Percentiles rank a stretch among this genome's conserved stretches.
Evolutionary conservation across 2,329 filamentous ascomycete species (phyloP).

Genomic region (Calonectria multiphialidica): DNA sequence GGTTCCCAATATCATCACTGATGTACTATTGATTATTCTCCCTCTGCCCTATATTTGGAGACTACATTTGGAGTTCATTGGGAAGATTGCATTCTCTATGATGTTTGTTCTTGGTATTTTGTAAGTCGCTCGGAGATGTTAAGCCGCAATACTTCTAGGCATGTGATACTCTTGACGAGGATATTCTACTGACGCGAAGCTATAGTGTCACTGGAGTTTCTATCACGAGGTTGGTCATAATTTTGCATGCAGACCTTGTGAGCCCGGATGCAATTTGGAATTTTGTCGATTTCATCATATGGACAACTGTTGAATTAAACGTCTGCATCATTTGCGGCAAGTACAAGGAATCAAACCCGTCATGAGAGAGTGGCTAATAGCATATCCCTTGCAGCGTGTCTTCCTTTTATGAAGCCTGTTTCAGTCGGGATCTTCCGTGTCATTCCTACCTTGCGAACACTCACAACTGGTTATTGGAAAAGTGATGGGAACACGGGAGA

Average conservation of each 20-base stretch:
- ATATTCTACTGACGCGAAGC: background rate
- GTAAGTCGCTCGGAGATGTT: background rate
- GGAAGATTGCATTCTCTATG: conserved; percentile 38
- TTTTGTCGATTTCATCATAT: conserved; percentile 35
- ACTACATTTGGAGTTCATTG: conserved; percentile 37
- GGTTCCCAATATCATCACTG: conserved; percentile 43
- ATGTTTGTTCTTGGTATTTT: conserved; percentile 12
- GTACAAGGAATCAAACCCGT: background rate
- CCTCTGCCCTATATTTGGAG: conserved; percentile 45
- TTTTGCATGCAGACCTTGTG: conserved; percentile 27
- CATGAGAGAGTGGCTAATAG: background rate
- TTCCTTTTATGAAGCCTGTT: conserved; percentile 8
- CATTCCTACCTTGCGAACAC: background rate
- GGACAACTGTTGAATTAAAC: conserved; percentile 40
- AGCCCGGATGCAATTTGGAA: conserved; percentile 43
- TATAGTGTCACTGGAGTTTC: conserved; percentile 13
- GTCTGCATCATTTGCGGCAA: conserved; percentile 41
- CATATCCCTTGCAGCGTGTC: background rate
- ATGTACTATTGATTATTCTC: conserved; percentile 42
- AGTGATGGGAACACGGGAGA: background rate
- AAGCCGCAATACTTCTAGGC: no score
- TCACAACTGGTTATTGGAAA: background rate
- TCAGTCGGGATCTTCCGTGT: background rate
- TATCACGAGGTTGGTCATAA: background rate
- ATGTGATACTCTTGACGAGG: no score